Evolutionary conservation across 768 basidiomycete genomes (phyloP).

Genomic region (Pleurotus tuoliensis): DNA sequence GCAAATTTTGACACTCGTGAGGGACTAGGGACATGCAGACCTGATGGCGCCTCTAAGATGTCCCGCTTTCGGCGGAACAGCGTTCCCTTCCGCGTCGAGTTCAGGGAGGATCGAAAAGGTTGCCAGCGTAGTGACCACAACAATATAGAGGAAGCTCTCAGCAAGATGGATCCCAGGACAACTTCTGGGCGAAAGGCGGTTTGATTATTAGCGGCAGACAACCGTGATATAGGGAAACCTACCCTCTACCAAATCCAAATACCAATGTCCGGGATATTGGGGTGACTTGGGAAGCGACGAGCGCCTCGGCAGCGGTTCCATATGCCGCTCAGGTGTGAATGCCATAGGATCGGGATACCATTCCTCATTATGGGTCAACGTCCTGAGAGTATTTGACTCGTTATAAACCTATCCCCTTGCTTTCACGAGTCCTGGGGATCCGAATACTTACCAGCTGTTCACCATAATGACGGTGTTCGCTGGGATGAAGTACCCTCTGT

Average conservation of each 20-base stretch:
- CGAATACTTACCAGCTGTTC: background rate
- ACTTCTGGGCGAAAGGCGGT: constrained; percentile 10
- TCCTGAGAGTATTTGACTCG: constrained; percentile 1
- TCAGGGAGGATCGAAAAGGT: constrained; percentile 13
- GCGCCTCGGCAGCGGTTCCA: background rate
- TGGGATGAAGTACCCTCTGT: background rate
- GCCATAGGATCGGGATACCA: constrained; percentile 12
- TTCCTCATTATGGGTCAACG: constrained; percentile 13
- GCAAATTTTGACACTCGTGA: background rate
- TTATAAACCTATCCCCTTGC: background rate
- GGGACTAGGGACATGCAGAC: background rate
- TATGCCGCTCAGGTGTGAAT: constrained; percentile 14
- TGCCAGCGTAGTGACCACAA: constrained; percentile 13
- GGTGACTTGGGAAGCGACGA: background rate
- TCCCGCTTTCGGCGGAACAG: background rate
- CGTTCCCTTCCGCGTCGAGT: constrained; percentile 8
- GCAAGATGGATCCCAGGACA: constrained; percentile 15
- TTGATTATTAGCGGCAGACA: too few species aligned
- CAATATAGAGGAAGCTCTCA: constrained; percentile 13
- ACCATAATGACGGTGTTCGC: background rate
- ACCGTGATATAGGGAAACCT: background rate
- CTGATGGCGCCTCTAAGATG: background rate
- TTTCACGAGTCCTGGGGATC: background rate
- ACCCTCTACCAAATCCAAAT: background rate
- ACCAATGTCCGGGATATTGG: background rate